Evolutionary conservation across 108 stramenopile genomes (phyloP).

Genomic region (Nitzschia sp.): DNA sequence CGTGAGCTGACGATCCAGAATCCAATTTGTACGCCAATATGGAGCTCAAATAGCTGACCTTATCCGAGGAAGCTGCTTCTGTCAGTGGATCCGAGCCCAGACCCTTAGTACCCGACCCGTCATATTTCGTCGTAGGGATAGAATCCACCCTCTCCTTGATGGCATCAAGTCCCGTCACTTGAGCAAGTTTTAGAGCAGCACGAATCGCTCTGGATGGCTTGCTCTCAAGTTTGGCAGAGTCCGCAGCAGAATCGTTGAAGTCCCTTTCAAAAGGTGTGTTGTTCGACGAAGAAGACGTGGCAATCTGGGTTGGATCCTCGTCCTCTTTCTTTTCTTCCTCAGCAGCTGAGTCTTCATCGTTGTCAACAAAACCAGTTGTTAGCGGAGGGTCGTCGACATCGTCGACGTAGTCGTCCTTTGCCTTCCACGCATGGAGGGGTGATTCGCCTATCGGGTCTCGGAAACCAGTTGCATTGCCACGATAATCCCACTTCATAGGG

Average conservation of each 20-base stretch:
- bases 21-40: too few relatives aligned
- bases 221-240: not conserved
- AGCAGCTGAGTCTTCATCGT: not conserved
- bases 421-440: constrained; percentile 11
- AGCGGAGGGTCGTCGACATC: not conserved
- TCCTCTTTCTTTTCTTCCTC: constrained; percentile 14
- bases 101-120: not conserved
- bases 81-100: constrained; percentile 2
- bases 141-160: constrained; percentile 6
- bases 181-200: constrained; percentile 8
- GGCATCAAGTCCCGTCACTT: not conserved
- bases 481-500: constrained; percentile 15
- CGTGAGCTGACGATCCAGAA: too few relatives aligned
- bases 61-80: not conserved
- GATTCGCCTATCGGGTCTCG: constrained; percentile 32
- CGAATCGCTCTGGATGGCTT: constrained; percentile 1
- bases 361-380: not conserved
- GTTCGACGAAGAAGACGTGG: not conserved
- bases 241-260: not conserved
- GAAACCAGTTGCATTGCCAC: constrained; percentile 2
- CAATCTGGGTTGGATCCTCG: not conserved
- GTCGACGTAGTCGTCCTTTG: not conserved
- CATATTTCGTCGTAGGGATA: constrained; percentile 8
- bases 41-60: too few relatives aligned
- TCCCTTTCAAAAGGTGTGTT: not conserved